phyloP scores from a whole-genome alignment of 345 rosid genomes.

The Citrus cavaleriei region DNA sequence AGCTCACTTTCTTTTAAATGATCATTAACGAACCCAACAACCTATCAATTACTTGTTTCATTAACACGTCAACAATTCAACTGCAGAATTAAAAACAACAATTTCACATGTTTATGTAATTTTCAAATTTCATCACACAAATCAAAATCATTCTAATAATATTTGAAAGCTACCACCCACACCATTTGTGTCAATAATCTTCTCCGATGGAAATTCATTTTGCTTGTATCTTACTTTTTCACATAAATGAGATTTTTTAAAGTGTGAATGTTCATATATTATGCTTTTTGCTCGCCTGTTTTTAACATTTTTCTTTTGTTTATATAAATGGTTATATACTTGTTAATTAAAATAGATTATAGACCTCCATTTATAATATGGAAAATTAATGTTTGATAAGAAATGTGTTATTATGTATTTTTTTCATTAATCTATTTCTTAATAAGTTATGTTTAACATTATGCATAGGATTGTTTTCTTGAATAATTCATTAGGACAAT shows the following conservation, averaged over 20 bases:
- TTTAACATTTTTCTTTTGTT: no score
- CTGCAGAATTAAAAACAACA: neutral
- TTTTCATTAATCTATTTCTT: no score
- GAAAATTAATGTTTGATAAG: no score
- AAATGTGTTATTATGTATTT: no score
- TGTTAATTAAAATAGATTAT: neutral
- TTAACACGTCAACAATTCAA: neutral
- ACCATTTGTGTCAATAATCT: neutral
- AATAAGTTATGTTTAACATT: no score
- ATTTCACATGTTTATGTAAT: neutral
- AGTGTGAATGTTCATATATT: neutral
- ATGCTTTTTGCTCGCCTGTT: no score
- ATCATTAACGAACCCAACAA: neutral
- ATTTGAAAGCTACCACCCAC: neutral
- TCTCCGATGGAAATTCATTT: neutral
- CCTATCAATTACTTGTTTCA: neutral
- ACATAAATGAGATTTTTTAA: no score
- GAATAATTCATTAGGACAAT: no score
- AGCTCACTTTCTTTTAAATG: neutral
- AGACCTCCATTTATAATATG: neutral
- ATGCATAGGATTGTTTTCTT: neutral
- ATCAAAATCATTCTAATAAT: neutral
- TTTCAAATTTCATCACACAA: neutral
- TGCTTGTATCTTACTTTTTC: neutral
- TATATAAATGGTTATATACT: no score